These are phyloP conservation scores for Grigorovia humatica DNA, from an alignment of 805 yeast genomes.

Conservation along the genomic window DNA sequence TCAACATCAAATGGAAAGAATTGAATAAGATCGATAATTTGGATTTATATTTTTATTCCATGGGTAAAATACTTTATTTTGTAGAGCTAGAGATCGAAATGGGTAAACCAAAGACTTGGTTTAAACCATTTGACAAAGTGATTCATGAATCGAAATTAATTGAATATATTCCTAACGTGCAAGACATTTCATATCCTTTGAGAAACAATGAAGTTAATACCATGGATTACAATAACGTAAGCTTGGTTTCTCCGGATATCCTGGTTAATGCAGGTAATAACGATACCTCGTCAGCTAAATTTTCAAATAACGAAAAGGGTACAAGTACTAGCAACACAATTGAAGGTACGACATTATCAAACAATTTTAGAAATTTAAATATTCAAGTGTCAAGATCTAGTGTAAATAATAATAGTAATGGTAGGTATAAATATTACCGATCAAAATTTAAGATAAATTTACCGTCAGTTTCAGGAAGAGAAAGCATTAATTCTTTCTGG, in stretches of 20 bases:
- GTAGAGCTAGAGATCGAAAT: conserved; percentile 21
- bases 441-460: conserved; percentile 15
- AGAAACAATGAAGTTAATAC: neutral
- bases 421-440: conserved; percentile 2
- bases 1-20: conserved; percentile 20
- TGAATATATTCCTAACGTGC: conserved; percentile 20
- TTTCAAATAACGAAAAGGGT: neutral
- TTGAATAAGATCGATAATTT: conserved; percentile 16
- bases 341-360: neutral
- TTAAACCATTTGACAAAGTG: conserved; percentile 20
- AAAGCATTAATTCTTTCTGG: conserved; percentile 14
- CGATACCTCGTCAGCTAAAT: neutral
- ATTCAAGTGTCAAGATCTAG: neutral
- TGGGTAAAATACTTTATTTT: conserved; percentile 22
- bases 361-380: neutral
- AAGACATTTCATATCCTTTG: conserved; percentile 11
- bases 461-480: conserved; percentile 3
- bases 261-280: neutral
- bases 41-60: conserved; percentile 20
- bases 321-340: neutral
- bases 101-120: conserved; percentile 24
- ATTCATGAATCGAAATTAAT: conserved; percentile 13
- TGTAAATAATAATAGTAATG: neutral
- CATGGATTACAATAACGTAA: neutral
- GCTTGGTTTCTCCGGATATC: neutral